These are phyloP conservation scores for Starmerella potacharoeniae DNA, from an alignment of 805 yeast species.

Conservation along the genomic window DNA sequence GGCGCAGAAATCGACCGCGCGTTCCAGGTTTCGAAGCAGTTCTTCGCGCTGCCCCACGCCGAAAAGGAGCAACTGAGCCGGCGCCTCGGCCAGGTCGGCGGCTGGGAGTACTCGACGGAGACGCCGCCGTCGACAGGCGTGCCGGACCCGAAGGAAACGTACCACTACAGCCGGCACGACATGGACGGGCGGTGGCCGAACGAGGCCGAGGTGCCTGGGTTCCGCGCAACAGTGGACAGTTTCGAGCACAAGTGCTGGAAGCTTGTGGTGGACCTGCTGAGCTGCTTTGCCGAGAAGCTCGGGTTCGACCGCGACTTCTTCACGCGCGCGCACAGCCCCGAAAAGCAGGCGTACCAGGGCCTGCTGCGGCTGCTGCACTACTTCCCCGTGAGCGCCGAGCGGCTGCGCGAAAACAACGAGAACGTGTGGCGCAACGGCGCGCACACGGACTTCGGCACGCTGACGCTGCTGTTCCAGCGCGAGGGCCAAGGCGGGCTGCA, in stretches of 20 bases:
- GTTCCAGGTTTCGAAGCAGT: conserved; percentile 9
- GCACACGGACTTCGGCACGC: conserved; percentile 14
- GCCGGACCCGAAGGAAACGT: conserved; percentile 15
- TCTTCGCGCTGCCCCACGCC: conserved; percentile 10
- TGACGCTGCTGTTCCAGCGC: conserved; percentile 17
- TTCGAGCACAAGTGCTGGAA: conserved; percentile 12
- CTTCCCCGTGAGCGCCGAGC: conserved; percentile 5
- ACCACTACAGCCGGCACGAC: conserved; percentile 13
- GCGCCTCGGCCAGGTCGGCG: conserved; percentile 1
- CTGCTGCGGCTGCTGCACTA: conserved; percentile 17
- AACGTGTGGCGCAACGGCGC: conserved; percentile 18
- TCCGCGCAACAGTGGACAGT: background rate
- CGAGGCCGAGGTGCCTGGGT: conserved; percentile 8
- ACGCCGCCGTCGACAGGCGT: conserved; percentile 18
- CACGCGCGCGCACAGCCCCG: conserved; percentile 7
- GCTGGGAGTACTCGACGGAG: conserved; percentile 15
- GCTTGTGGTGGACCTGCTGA: conserved; percentile 7
- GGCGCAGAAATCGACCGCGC: conserved; percentile 7
- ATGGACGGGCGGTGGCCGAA: conserved; percentile 14
- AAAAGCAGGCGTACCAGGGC: conserved; percentile 10
- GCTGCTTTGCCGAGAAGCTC: conserved; percentile 11
- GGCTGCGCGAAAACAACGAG: conserved; percentile 2
- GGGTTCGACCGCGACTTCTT: conserved; percentile 8
- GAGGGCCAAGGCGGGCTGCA: conserved; percentile 17
- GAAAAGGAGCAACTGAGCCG: conserved; percentile 1